Conservation (phyloP, 2,329 filamentous ascomycete species). For the Diaporthe citriasiana region DNA sequence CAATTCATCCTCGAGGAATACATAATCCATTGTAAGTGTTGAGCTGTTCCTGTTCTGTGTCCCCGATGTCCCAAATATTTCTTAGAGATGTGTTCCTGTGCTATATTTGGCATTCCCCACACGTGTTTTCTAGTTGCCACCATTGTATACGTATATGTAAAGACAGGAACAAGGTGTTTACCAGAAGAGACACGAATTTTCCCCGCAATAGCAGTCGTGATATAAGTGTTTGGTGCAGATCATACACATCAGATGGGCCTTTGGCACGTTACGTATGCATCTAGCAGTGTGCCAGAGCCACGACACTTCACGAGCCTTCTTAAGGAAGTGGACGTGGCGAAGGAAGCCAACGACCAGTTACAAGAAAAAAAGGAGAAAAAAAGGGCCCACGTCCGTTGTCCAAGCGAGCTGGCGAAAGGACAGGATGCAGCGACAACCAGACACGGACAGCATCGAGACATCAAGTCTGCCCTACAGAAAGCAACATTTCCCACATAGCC, state of each 20-base stretch:
- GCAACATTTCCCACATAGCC: background rate
- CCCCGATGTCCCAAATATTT: background rate
- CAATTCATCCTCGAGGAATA: background rate
- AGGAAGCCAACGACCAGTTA: background rate
- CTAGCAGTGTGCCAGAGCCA: background rate
- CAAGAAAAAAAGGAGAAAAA: too few species aligned
- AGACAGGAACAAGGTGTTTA: background rate
- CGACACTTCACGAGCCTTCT: background rate
- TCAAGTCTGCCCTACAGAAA: background rate
- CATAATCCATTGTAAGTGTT: background rate
- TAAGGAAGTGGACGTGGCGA: background rate
- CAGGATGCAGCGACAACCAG: background rate
- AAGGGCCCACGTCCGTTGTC: too few species aligned
- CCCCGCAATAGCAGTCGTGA: too few species aligned
- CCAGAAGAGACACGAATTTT: too few species aligned
- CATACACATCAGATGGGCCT: background rate
- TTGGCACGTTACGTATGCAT: too few species aligned
- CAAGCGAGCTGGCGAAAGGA: too few species aligned
- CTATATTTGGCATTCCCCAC: background rate
- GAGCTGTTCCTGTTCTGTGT: background rate
- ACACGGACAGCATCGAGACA: background rate
- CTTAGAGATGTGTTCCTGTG: background rate
- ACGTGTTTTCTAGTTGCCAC: background rate
- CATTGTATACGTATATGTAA: background rate
- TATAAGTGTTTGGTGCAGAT: background rate